A percentile compares a stretch with the other conserved stretches of the same genome.
These are phyloP conservation scores for Corynascus novoguineensis DNA, from an alignment of 495 filamentous ascomycete species.

Conservation along the genomic window DNA sequence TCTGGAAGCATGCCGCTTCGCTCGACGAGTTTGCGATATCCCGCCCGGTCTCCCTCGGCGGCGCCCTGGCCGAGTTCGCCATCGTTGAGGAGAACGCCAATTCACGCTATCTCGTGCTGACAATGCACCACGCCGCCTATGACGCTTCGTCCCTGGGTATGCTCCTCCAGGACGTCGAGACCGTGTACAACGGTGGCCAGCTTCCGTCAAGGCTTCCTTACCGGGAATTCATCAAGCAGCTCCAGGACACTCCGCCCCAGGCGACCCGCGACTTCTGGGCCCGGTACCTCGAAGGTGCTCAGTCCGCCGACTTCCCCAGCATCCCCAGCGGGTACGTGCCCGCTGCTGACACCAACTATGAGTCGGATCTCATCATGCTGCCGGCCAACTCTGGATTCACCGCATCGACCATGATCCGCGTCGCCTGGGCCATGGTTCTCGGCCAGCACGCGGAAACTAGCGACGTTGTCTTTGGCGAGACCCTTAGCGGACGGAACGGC, in stretches of 20 bases:
- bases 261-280: constrained; percentile 38
- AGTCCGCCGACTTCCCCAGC: constrained; percentile 52
- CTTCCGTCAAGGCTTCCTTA: constrained; percentile 21
- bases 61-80: constrained; percentile 49
- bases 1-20: constrained; percentile 41
- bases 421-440: constrained; percentile 56
- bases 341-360: constrained; percentile 46
- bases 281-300: constrained; percentile 45
- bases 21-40: constrained; percentile 32
- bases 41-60: constrained; percentile 37
- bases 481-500: constrained; percentile 50
- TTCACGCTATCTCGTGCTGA: constrained; percentile 50
- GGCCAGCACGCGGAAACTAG: constrained; percentile 46
- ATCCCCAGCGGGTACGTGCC: constrained; percentile 54
- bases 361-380: constrained; percentile 45
- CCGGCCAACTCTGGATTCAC: constrained; percentile 35
- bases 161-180: constrained; percentile 50
- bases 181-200: constrained; percentile 28
- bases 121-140: constrained; percentile 63
- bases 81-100: constrained; percentile 41
- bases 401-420: constrained; percentile 54
- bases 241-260: constrained; percentile 31
- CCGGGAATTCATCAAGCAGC: constrained; percentile 41
- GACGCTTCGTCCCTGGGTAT: constrained; percentile 61
- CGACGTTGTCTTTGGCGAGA: constrained; percentile 53